Evolutionary conservation across 1,139 yeast species (phyloP), one percentile per base, ranked within the genome.

Genomic region (Lodderomyces orthopsilosis): DNA sequence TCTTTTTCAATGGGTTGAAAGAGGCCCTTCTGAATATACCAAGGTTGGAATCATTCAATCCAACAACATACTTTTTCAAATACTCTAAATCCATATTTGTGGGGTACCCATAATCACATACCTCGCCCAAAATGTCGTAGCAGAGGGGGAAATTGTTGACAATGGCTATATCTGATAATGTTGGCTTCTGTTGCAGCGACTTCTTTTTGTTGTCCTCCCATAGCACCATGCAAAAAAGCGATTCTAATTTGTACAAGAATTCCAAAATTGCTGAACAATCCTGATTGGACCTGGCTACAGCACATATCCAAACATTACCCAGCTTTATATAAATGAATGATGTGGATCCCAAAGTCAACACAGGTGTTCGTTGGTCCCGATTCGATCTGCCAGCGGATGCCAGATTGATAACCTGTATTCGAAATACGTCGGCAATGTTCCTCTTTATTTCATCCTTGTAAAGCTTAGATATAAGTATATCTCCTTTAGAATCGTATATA

Each of bases 341-440:
- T 0, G 98, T 93, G 0, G 96, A 87, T 2, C 98, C 98, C 35
- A 93, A 66, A 0, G 98, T 93, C 43, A 91, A 66, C 6, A 93
- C 83, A 0, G 98, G 98, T 2, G 95, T 84, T 50, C 86, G 74
- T 24, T 72, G 67, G 54, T 76, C 71, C 26, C 62, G 61, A 26
- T 33, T 37, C 4, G 46, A 37, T 30, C 42, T 37, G 2, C 43
- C 28, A 15, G 44, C 12, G 32, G 55, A 45, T 23, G 53, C 59
- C 39, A 63, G 78, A 42, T 88, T 74, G 40, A 91, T 87, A 33
- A 90, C 95, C 58, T 93, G 96, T 49, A 91, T 85, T 28, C 96
- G 77, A 59, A 93, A 93, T 37, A 90, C 89, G 53, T 91, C 98
- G n/a, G 94, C 76, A 33, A 91, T 81, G 44, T 85, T 85, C 17